A percentile compares a stretch with the other conserved stretches of the same genome.
phyloP scores from a whole-genome alignment of 2,329 filamentous ascomycete species.

The Fusarium algeriense region DNA sequence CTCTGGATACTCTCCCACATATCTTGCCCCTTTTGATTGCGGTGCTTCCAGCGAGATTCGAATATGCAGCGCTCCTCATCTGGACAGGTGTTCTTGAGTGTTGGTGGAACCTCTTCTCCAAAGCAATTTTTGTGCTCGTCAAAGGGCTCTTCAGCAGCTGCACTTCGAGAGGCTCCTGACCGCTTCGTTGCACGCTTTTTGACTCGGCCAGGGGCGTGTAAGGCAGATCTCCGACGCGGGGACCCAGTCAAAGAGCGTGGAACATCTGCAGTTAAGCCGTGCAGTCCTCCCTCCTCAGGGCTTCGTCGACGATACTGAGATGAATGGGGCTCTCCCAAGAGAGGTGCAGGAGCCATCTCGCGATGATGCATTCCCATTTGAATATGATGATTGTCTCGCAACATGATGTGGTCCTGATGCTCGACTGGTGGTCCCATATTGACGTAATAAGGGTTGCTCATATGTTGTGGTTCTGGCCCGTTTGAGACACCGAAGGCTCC shows the following conservation, averaged over 20 bases:
- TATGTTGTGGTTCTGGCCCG: constrained; percentile 43
- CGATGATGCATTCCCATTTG: constrained; percentile 45
- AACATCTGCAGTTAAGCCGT: constrained; percentile 15
- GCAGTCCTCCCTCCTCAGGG: constrained; percentile 33
- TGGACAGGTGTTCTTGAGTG: constrained; percentile 59
- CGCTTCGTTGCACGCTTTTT: constrained; percentile 47
- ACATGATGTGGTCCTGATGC: constrained; percentile 46
- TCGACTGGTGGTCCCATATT: constrained; percentile 43
- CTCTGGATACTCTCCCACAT: constrained; percentile 69
- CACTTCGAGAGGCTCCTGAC: constrained; percentile 20
- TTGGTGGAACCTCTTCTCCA: constrained; percentile 52
- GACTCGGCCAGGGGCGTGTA: constrained; percentile 42
- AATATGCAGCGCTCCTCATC: constrained; percentile 64
- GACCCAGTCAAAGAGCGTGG: constrained; percentile 45
- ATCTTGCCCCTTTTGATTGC: constrained; percentile 64
- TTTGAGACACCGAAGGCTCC: constrained; percentile 54
- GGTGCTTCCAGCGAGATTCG: constrained; percentile 60
- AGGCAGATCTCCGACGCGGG: constrained; percentile 43
- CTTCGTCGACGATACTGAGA: constrained; percentile 46
- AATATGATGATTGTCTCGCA: constrained; percentile 40
- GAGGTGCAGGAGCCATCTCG: constrained; percentile 40
- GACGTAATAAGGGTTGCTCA: constrained; percentile 49
- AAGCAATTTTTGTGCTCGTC: constrained; percentile 54
- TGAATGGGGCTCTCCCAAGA: constrained; percentile 43
- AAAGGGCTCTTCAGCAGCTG: constrained; percentile 39